Evolutionary conservation across 1,284 basidiomycete genomes (phyloP).

Genomic region (Peniophora sp.): DNA sequence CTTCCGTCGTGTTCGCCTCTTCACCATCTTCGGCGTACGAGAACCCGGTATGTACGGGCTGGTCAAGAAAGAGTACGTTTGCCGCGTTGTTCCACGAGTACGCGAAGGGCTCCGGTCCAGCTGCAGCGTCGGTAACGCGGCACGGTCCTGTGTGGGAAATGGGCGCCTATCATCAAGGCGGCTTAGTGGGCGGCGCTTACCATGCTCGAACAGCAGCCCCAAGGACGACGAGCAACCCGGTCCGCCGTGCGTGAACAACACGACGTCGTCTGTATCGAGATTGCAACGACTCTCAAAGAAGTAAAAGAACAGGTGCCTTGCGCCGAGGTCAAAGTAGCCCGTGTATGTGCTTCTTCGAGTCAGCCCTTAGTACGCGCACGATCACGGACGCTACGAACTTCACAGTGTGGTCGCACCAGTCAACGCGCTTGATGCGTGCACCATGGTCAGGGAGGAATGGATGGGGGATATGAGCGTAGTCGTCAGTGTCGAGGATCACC

Average conservation of each 20-base stretch:
- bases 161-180: too few relatives aligned
- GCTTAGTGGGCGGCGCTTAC: constrained; percentile 18
- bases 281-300: constrained; percentile 71
- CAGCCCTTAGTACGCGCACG: too few relatives aligned
- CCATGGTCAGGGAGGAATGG: too few relatives aligned
- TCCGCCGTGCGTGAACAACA: constrained; percentile 63
- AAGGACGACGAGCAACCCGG: constrained; percentile 49
- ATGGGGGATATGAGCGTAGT: too few relatives aligned
- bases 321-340: constrained; percentile 21
- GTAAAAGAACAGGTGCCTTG: constrained; percentile 46
- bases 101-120: constrained; percentile 43
- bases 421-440: too few relatives aligned
- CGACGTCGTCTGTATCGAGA: constrained; percentile 58
- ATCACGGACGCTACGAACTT: too few relatives aligned
- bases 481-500: too few relatives aligned
- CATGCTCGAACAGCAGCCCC: constrained; percentile 66
- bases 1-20: constrained; percentile 38
- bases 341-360: constrained; percentile 10
- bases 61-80: constrained; percentile 66
- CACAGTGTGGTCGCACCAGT: too few relatives aligned
- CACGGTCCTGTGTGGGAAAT: constrained; percentile 34
- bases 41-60: constrained; percentile 59
- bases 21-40: constrained; percentile 68
- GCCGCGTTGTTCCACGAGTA: constrained; percentile 65
- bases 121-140: constrained; percentile 30